Evolutionary conservation across 108 stramenopile genomes (phyloP), one percentile per base, ranked within the genome.

Genomic region (Nitzschia palea): DNA sequence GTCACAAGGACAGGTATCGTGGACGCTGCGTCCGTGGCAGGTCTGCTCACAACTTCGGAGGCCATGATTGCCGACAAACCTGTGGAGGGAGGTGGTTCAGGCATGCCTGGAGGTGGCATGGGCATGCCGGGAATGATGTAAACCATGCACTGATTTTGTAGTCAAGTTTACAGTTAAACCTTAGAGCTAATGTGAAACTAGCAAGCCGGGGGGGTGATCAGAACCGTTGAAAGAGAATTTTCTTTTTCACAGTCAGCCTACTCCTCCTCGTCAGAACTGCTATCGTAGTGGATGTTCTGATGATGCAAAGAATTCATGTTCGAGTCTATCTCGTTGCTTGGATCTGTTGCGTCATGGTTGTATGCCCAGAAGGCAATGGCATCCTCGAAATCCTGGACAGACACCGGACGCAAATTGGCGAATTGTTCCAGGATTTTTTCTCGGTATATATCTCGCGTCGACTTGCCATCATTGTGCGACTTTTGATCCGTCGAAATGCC

Each of bases 1-100:
- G 99, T 99, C n/a, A 97, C 97, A 22, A 90, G 97, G 68, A 98
- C 99, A 20, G 99, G 97, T 26, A 79, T 99, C 61, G 82, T 98
- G 40, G 99, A 99, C 78, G 98, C 99, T 40, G 89, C 97, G 43
- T 95, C 94, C 58, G 98, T 99, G 3, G 96, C 98, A 3, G 95
- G 94, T 28, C 82, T 99, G 44, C 81, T 99, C 44, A 97, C 97
- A 55, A 99, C 99, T 33, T 96, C 97, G 29, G 99, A 99, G 78
- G 85, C 97, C 27, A 97, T 98, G 95, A 97, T 99, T 76, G 92
- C 87, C 18, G 99, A 99, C 78, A 73, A 94, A 73, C 97, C 97
- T 15, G 68, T 82, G 14, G 86, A 91, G 26, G 89, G 89, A 17
- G 84, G 74, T 37, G 90, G 77, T 33, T 78, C 82, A 43, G 78